phyloP scores from a whole-genome alignment of 1,284 basidiomycete species.

The Irpex rosettiformis region DNA sequence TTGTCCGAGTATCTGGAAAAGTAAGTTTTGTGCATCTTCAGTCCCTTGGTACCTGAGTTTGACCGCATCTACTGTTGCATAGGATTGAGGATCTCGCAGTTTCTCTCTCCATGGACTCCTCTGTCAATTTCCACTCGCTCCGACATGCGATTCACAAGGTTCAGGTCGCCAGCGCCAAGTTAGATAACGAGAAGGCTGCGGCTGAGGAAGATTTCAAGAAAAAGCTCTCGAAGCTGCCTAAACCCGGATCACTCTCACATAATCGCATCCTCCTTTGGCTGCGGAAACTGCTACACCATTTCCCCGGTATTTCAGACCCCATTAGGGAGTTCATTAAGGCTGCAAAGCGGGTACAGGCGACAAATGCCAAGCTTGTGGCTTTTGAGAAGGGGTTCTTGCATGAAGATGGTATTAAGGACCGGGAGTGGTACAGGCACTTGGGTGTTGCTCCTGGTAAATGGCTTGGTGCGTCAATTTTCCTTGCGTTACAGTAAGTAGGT shows the following conservation, averaged over 20 bases:
- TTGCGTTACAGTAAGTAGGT: conserved; percentile 1
- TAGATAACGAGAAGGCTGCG: conserved; percentile 52
- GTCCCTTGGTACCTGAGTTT: background rate
- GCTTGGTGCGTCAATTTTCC: conserved; percentile 53
- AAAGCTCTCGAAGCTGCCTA: conserved; percentile 31
- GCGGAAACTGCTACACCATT: conserved; percentile 18
- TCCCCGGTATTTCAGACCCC: conserved; percentile 6
- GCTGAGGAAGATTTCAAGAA: conserved; percentile 32
- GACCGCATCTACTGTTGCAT: background rate
- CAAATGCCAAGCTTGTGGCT: conserved; percentile 68
- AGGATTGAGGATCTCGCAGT: background rate
- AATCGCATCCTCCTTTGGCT: conserved; percentile 14
- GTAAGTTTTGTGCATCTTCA: conserved; percentile 28
- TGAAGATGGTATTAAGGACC: conserved; percentile 71
- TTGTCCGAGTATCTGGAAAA: conserved; percentile 46
- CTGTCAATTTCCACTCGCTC: conserved; percentile 28
- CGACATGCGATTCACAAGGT: conserved; percentile 48
- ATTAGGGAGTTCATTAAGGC: conserved; percentile 46
- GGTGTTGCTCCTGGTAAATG: conserved; percentile 89
- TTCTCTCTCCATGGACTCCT: background rate
- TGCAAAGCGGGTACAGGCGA: conserved; percentile 54
- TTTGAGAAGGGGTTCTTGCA: conserved; percentile 90
- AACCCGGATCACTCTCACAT: background rate
- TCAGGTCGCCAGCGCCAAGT: conserved; percentile 44
- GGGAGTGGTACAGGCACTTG: conserved; percentile 85